Percentiles rank a stretch among this genome's conserved stretches.
Conservation (phyloP, 2,329 filamentous ascomycete species). For the Ascochyta pisi region DNA sequence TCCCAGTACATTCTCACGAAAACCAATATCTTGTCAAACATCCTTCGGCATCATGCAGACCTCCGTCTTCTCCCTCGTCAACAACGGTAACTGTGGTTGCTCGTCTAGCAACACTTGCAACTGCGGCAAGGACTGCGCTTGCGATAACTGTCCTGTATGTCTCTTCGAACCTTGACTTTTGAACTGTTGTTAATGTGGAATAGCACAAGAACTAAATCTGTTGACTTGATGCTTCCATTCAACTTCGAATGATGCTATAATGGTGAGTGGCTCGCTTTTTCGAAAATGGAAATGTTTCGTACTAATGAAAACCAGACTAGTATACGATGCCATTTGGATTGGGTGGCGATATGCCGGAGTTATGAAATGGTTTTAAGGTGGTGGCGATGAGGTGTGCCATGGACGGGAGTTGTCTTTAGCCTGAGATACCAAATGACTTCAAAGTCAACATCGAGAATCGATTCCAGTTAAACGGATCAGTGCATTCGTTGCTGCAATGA, state of each 20-base stretch:
- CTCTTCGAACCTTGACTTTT: no score
- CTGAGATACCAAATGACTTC: constrained; percentile 2
- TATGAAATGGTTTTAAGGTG: background rate
- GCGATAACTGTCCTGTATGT: constrained; percentile 23
- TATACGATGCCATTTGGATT: background rate
- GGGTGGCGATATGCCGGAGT: background rate
- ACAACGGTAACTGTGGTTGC: constrained; percentile 22
- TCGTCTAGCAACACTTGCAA: constrained; percentile 13
- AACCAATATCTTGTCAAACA: background rate
- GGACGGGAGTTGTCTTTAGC: background rate
- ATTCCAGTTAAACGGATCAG: background rate
- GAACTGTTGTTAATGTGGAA: background rate
- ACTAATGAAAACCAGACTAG: background rate
- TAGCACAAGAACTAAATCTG: constrained; percentile 6
- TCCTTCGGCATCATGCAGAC: constrained; percentile 2
- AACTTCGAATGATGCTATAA: background rate
- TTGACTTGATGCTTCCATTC: background rate
- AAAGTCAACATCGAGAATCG: background rate
- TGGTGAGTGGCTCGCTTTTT: background rate
- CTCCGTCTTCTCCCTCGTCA: constrained; percentile 9
- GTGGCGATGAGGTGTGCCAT: background rate
- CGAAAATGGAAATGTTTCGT: no score
- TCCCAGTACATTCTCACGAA: background rate
- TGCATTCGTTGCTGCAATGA: background rate
- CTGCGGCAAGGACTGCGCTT: constrained; percentile 23